Evolutionary conservation across 768 basidiomycete species (phyloP), one percentile per base, ranked within the genome.

Genomic region (Mycena rosella): DNA sequence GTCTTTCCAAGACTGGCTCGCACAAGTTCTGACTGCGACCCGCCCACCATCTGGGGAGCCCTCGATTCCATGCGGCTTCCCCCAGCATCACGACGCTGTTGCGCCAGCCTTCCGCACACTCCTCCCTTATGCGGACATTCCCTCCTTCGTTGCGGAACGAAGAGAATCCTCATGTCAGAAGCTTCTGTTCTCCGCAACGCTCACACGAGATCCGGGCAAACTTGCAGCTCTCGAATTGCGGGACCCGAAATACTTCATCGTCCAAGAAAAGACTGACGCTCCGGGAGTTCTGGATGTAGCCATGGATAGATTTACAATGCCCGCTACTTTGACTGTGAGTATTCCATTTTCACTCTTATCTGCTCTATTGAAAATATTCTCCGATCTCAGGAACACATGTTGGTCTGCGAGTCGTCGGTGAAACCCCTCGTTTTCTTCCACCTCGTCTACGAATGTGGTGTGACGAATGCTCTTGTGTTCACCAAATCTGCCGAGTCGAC

Each of bases 401-500:
- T 96, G 55, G 86, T 96, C 55, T 91, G 91, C 69, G 87, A 91
- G 55, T 80, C 95, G 0, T 84, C 89, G 0, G 83, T 91, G 70
- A 99, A 99, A 77, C 96, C 97, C 2, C 86, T 99, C 11, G 83
- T 95, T 72, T 88, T 99, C 60, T 92, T 98, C 78, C 86, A 98
- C 74, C 90, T 99, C 56, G 84, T 98, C 3, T 90, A 92, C 74
- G 76, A 81, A 10, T 84, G 81, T 52, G 74, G 82, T 10, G 84
- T 96, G 24, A 83, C 78, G 11, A 92, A 93, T 65, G 93, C 91
- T 0, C 83, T 99, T 36, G 91, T 98, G 32, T 99, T 99, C 81
- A 98, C 97, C n/a, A 99, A 98, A 80, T 95, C 93, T 0, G 91
- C 96, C 6, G 96, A 99, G 75, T 95, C 95, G 0, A 94, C 96